Evolutionary conservation across 306 rosid genomes (phyloP), one percentile per base, ranked within the genome.

Genomic region (Parietaria judaica): DNA sequence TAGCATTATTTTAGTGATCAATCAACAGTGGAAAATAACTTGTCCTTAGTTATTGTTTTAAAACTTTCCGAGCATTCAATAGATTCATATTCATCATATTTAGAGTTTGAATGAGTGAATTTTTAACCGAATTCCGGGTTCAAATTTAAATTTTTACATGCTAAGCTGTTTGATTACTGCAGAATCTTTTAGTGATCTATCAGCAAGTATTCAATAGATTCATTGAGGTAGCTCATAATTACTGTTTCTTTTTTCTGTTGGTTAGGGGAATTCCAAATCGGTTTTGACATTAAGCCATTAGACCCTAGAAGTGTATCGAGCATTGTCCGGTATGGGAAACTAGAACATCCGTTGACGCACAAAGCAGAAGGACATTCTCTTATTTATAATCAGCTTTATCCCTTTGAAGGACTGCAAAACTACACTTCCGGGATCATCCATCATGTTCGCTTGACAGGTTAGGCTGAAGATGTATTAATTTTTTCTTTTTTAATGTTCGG

Each of bases 381-480:
- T 36, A 77, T 81, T 51, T 89, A 86, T 67, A 74, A 38, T 66
- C 95, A 89, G 63, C 89, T 86, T 14, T 86, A 89, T 71, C 97
- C 95, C 71, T 89, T 68, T 34, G 79, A 84, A 59, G 95, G 95
- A 53, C 87, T 89, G 73, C 86, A 80, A 73, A 89, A 89, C 65
- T 86, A 89, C 66, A 81, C 92, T 60, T 89, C 97, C 7, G 97
- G 97, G 67, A 89, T 89, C 72, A 86, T 89, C 70, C 95, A 86
- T 69, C 97, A 86, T 17, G 97, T 86, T 74, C 88, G 74, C 46
- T 85, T 89, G 44, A 78, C 75, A 72, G 95, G 95, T 89, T 51
- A 48, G 53, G 12, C 12, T 47, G 52, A 51, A 57, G 43, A 52
- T 3, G 12, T 15, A 23, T 23, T 45, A 31, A 16, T 51, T 10